Conservation (phyloP, 2,329 filamentous ascomycete species). For the Drechslerella coelobrocha region DNA sequence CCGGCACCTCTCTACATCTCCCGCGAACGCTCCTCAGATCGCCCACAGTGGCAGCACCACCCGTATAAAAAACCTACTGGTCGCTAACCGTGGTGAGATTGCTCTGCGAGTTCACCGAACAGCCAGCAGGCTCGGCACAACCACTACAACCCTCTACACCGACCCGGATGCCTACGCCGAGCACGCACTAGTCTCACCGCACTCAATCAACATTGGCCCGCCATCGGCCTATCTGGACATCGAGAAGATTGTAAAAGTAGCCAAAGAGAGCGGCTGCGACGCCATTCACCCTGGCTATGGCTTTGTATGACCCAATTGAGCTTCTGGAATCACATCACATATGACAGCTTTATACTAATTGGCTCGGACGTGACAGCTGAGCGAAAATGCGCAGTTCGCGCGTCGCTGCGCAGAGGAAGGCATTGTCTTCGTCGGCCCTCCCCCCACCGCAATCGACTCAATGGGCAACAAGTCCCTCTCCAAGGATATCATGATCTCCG, state of each 20-base stretch:
- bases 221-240: constrained; percentile 90
- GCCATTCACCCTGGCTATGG: constrained; percentile 97
- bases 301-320: constrained; percentile 35
- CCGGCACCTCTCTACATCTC: constrained; percentile 24
- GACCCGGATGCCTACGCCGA: constrained; percentile 86
- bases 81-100: constrained; percentile 97
- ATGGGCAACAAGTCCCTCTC: constrained; percentile 86
- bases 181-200: constrained; percentile 83
- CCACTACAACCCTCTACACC: constrained; percentile 92
- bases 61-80: constrained; percentile 72
- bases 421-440: constrained; percentile 91
- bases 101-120: constrained; percentile 90
- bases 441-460: constrained; percentile 66
- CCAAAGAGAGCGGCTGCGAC: constrained; percentile 83
- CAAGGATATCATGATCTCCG: constrained; percentile 94
- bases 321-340: background rate
- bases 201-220: constrained; percentile 81
- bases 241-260: constrained; percentile 86
- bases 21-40: constrained; percentile 6
- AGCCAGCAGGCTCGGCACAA: constrained; percentile 84
- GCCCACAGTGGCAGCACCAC: constrained; percentile 6
- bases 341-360: constrained; percentile 4
- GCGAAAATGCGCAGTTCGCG: constrained; percentile 91
- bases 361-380: constrained; percentile 66
- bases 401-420: constrained; percentile 86